Evolutionary conservation across 148 eudicot species (phyloP).

Genomic region (Amaranthus palmeri): DNA sequence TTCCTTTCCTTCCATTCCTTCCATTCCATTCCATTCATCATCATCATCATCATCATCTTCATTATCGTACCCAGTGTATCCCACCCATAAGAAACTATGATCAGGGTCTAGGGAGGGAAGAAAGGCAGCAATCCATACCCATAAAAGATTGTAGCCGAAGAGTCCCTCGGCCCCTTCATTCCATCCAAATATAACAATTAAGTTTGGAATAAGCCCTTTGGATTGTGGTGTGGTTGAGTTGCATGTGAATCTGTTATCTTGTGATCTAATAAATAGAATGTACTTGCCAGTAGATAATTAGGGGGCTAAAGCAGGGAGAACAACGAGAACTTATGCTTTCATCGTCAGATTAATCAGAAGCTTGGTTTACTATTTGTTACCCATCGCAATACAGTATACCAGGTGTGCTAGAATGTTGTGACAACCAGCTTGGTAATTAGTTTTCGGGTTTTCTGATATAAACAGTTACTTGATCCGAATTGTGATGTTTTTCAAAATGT

Average conservation of each 20-base stretch:
- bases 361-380: not conserved
- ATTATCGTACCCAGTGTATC: too few species aligned
- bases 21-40: not conserved
- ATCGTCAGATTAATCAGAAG: not conserved
- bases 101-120: too few species aligned
- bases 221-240: too few species aligned
- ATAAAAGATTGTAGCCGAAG: too few species aligned
- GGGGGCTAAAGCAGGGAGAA: not conserved
- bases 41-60: not conserved
- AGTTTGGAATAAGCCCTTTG: too few species aligned
- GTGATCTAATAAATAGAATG: too few species aligned
- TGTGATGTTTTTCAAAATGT: not conserved
- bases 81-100: too few species aligned
- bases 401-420: not conserved
- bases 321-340: not conserved
- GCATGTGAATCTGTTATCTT: too few species aligned
- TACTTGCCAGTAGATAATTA: too few species aligned
- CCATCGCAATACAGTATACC: not conserved
- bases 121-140: too few species aligned
- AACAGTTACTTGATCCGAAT: not conserved
- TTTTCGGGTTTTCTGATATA: not conserved
- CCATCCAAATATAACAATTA: too few species aligned
- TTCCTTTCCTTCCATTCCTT: not conserved
- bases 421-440: not conserved
- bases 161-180: too few species aligned